Conservation (phyloP, 345 rosid species). For the Populus simonii region DNA sequence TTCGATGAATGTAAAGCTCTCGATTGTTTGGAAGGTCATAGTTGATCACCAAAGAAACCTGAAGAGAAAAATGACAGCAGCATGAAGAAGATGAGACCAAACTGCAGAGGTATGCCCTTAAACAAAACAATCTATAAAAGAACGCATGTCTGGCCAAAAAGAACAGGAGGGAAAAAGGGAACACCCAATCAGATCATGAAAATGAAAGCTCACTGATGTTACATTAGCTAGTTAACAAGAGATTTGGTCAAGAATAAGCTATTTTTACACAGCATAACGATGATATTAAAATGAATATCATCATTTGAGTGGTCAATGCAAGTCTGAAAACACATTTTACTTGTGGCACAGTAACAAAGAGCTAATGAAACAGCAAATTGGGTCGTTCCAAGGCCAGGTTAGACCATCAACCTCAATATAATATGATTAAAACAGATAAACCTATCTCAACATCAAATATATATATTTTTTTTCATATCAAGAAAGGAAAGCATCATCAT, state of each 20-base stretch:
- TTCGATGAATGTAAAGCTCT: constrained; percentile 95
- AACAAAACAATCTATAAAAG: background rate
- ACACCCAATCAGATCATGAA: background rate
- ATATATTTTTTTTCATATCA: background rate
- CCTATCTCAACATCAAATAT: background rate
- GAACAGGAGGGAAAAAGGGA: no score
- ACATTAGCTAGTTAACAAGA: background rate
- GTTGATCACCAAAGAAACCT: constrained; percentile 94
- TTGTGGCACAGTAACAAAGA: background rate
- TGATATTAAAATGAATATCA: background rate
- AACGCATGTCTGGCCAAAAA: background rate
- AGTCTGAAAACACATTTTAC: background rate
- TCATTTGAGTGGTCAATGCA: background rate
- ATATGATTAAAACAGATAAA: background rate
- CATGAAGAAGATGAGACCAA: background rate
- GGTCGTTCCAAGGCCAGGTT: background rate
- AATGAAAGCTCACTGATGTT: background rate
- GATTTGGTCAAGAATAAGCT: background rate
- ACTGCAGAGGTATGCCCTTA: background rate
- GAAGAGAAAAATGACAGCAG: constrained; percentile 10
- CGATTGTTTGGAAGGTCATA: constrained; percentile 97
- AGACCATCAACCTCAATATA: background rate
- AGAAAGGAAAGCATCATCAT: background rate
- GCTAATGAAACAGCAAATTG: background rate
- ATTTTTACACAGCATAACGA: background rate